Evolutionary conservation across 495 filamentous ascomycete genomes (phyloP).

Genomic region (Xylaria castorea): DNA sequence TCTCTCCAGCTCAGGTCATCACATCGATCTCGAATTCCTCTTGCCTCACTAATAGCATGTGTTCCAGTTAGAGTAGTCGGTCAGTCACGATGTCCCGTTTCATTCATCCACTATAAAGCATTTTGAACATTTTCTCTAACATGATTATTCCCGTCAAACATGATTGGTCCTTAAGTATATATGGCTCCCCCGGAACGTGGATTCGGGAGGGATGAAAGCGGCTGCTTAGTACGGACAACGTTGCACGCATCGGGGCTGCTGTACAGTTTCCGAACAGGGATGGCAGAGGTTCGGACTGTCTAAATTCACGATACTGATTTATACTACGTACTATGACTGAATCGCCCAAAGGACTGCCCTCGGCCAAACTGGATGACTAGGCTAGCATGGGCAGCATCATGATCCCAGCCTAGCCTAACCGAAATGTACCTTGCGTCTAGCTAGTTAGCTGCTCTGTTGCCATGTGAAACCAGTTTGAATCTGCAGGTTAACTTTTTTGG

Average conservation of each 20-base stretch:
- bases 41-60: not conserved
- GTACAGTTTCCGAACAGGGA: not conserved
- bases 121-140: not conserved
- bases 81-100: not conserved
- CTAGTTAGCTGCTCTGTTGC: slow-evolving; percentile 17
- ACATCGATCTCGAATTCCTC: not conserved
- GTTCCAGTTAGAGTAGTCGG: not conserved
- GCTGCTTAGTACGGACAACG: slow-evolving; percentile 7
- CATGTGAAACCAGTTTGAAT: slow-evolving; percentile 19
- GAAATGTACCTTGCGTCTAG: slow-evolving; percentile 15
- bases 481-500: slow-evolving; percentile 15
- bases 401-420: slow-evolving; percentile 7
- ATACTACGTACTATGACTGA: too few relatives aligned
- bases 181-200: slow-evolving; percentile 8
- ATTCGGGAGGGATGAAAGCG: slow-evolving; percentile 13
- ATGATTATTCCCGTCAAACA: not conserved
- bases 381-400: too few relatives aligned
- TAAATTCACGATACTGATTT: too few relatives aligned
- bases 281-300: not conserved
- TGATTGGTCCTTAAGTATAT: slow-evolving; percentile 3
- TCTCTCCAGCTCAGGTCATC: not conserved
- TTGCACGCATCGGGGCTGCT: not conserved
- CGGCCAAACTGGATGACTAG: too few relatives aligned
- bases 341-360: too few relatives aligned
- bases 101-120: not conserved